Evolutionary conservation across 192 early-diverging fungal species (phyloP).

Genomic region (Rhizoclosmatium sp.): DNA sequence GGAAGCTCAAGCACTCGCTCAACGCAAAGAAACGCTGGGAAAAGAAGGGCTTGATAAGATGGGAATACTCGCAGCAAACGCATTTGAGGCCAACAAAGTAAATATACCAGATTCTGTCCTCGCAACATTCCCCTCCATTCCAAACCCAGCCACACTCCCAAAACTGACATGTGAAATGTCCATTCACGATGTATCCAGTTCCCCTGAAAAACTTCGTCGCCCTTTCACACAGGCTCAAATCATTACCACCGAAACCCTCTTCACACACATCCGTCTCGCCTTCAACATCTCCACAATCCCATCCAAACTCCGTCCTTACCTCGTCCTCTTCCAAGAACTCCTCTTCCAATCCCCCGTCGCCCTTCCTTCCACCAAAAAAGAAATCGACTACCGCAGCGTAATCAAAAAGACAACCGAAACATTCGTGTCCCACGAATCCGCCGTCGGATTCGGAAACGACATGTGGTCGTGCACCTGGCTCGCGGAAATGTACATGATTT

Average conservation of each 20-base stretch:
- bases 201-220: constrained; percentile 8
- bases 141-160: constrained; percentile 64
- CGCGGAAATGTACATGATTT: constrained; percentile 53
- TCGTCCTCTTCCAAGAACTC: constrained; percentile 82
- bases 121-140: constrained; percentile 70
- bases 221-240: constrained; percentile 66
- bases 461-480: constrained; percentile 53
- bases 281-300: constrained; percentile 61
- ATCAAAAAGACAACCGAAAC: constrained; percentile 56
- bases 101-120: constrained; percentile 62
- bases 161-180: constrained; percentile 43
- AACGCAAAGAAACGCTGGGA: constrained; percentile 49
- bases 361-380: constrained; percentile 1
- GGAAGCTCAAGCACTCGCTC: constrained; percentile 48
- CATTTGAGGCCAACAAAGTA: constrained; percentile 59
- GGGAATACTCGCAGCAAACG: constrained; percentile 39
- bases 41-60: constrained; percentile 57
- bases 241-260: constrained; percentile 72
- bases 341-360: constrained; percentile 60
- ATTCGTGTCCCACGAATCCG: constrained; percentile 62
- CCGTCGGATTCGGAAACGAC: constrained; percentile 60
- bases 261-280: constrained; percentile 66
- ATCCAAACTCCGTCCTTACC: constrained; percentile 68
- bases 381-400: constrained; percentile 52
- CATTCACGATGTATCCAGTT: constrained; percentile 6